Conservation (phyloP, 495 filamentous ascomycete species). For the Clohesyomyces aquaticus region DNA sequence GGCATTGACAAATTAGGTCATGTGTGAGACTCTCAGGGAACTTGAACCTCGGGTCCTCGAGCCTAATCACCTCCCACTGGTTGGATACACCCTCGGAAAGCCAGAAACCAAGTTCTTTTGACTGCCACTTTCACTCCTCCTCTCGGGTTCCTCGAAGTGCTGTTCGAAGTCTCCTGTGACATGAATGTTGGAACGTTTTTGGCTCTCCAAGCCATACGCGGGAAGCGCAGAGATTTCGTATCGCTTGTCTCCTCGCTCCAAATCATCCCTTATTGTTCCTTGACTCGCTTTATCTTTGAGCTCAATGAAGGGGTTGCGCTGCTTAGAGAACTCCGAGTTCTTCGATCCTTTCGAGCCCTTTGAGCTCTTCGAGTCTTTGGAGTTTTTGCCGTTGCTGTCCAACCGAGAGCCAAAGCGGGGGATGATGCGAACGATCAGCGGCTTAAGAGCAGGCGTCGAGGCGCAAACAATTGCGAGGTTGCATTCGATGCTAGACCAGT, state of each 20-base stretch:
- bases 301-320: constrained; percentile 6
- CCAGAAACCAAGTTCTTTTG: neutral
- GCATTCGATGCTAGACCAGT: constrained; percentile 24
- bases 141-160: neutral
- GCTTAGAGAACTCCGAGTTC: neutral
- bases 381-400: constrained; percentile 6
- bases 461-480: constrained; percentile 26
- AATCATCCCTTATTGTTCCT: neutral
- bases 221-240: neutral
- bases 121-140: neutral
- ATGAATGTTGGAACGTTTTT: neutral
- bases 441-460: constrained; percentile 20
- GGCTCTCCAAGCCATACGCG: neutral
- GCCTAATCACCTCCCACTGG: too few species aligned
- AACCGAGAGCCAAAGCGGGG: constrained; percentile 4
- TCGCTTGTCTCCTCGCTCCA: neutral
- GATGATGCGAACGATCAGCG: constrained; percentile 13
- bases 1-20: too few species aligned
- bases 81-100: neutral
- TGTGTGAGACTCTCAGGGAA: too few species aligned
- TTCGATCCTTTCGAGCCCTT: neutral
- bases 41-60: too few species aligned
- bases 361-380: neutral
- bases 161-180: neutral
- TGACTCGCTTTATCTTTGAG: constrained; percentile 1